These are phyloP conservation scores for Lentinula aciculospora DNA, from an alignment of 768 basidiomycete genomes.

Conservation along the genomic window DNA sequence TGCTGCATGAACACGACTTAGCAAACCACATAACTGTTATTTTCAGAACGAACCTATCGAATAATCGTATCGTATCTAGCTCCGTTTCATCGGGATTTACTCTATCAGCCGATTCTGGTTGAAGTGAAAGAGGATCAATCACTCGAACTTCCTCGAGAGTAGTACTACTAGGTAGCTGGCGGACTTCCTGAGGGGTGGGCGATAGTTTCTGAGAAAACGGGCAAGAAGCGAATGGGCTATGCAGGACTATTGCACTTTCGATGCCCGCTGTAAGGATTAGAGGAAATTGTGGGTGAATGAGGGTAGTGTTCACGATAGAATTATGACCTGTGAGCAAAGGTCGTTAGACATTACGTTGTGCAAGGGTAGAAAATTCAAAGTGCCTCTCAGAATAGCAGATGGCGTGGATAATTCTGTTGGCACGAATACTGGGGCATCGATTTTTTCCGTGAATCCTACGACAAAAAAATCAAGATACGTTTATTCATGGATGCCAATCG, in stretches of 20 bases:
- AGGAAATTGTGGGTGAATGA: constrained; percentile 68
- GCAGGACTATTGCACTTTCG: constrained; percentile 63
- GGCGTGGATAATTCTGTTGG: constrained; percentile 64
- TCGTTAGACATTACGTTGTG: neutral
- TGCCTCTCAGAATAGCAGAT: constrained; percentile 54
- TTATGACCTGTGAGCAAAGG: constrained; percentile 45
- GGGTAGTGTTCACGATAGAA: constrained; percentile 70
- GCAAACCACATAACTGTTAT: constrained; percentile 5
- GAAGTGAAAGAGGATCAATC: constrained; percentile 30
- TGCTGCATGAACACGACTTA: constrained; percentile 30
- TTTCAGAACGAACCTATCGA: constrained; percentile 56
- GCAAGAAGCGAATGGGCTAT: constrained; percentile 54
- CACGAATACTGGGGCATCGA: constrained; percentile 37
- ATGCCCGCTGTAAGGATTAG: constrained; percentile 68
- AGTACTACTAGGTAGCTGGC: constrained; percentile 28
- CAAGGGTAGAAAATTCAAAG: neutral
- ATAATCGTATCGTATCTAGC: constrained; percentile 51
- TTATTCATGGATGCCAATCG: no score
- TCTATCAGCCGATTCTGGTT: constrained; percentile 17
- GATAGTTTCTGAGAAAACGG: constrained; percentile 48
- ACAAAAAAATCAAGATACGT: neutral
- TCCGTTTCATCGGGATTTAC: constrained; percentile 28
- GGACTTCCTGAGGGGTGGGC: constrained; percentile 41
- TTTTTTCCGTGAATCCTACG: constrained; percentile 42
- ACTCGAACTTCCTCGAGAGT: constrained; percentile 26